Conservation (phyloP, 2,329 filamentous ascomycete species). For the Pseudofabraea citricarpa region DNA sequence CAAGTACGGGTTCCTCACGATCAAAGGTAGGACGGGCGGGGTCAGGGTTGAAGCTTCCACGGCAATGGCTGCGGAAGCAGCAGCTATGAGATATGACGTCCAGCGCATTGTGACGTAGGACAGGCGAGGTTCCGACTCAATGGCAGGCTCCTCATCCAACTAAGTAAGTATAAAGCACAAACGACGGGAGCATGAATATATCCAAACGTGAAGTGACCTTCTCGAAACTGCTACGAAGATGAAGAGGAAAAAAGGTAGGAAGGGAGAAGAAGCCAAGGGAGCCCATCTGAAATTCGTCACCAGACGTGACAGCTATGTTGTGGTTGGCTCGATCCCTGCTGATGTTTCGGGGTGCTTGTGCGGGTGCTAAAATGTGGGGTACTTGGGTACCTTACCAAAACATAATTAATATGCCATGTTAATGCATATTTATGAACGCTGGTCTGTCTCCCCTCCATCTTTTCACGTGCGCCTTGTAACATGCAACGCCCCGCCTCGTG, state of each 20-base stretch:
- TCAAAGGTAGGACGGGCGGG: constrained; percentile 51
- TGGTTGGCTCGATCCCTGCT: neutral
- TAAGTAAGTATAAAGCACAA: neutral
- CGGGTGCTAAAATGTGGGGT: neutral
- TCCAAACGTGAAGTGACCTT: no score
- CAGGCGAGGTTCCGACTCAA: neutral
- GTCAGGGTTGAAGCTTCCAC: constrained; percentile 47
- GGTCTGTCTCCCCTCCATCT: no score
- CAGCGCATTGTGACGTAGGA: constrained; percentile 22
- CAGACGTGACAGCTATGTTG: neutral
- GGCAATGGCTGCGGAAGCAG: constrained; percentile 19
- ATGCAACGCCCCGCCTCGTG: neutral
- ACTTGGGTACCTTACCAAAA: no score
- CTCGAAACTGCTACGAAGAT: neutral
- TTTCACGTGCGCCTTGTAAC: neutral
- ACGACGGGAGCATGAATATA: neutral
- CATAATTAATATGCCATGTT: neutral
- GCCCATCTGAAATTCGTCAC: neutral
- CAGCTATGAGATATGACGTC: constrained; percentile 18
- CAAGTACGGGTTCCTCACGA: constrained; percentile 56
- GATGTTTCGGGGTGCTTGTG: neutral
- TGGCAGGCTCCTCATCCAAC: no score
- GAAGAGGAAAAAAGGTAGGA: neutral
- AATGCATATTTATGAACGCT: neutral
- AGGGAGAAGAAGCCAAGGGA: neutral